Conservation (phyloP, 768 basidiomycete species). For the Mrakia blollopis region DNA sequence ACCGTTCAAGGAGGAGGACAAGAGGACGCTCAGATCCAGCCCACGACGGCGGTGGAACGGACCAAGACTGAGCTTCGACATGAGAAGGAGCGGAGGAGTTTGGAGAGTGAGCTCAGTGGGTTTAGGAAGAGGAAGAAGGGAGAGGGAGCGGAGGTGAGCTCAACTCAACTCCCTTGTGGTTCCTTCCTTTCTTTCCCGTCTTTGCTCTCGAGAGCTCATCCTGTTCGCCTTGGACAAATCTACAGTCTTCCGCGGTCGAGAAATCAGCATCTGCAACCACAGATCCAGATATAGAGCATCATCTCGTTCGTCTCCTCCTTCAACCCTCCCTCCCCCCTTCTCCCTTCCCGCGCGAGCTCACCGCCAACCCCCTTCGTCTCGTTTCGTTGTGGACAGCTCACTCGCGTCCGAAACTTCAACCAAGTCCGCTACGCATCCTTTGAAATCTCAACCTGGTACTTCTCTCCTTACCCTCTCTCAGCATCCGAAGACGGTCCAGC, state of each 20-base stretch:
- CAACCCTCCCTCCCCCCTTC: neutral
- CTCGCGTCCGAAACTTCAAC: constrained; percentile 28
- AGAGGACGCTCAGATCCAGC: too few relatives aligned
- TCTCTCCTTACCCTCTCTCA: constrained; percentile 77
- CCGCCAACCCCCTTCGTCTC: neutral
- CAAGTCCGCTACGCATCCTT: constrained; percentile 21
- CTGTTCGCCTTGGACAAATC: neutral
- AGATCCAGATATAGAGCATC: neutral
- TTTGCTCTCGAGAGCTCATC: neutral
- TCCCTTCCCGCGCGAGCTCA: neutral
- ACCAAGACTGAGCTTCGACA: constrained; percentile 23
- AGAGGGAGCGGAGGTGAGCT: constrained; percentile 12
- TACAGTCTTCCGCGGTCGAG: too few relatives aligned
- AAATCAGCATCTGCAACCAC: neutral
- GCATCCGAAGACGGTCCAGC: constrained; percentile 48
- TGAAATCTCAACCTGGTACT: constrained; percentile 59
- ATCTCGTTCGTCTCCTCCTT: neutral
- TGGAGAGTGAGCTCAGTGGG: constrained; percentile 25
- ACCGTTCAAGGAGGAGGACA: neutral
- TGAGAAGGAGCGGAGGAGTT: constrained; percentile 29
- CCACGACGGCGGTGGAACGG: neutral
- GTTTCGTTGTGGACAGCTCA: constrained; percentile 4
- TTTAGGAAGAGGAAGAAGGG: constrained; percentile 21
- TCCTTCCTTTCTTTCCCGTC: too few relatives aligned
- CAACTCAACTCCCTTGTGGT: neutral